Evolutionary conservation across 352 stramenopile genomes (phyloP), one percentile per base, ranked within the genome.

Genomic region (Phytophthora nicotianae): DNA sequence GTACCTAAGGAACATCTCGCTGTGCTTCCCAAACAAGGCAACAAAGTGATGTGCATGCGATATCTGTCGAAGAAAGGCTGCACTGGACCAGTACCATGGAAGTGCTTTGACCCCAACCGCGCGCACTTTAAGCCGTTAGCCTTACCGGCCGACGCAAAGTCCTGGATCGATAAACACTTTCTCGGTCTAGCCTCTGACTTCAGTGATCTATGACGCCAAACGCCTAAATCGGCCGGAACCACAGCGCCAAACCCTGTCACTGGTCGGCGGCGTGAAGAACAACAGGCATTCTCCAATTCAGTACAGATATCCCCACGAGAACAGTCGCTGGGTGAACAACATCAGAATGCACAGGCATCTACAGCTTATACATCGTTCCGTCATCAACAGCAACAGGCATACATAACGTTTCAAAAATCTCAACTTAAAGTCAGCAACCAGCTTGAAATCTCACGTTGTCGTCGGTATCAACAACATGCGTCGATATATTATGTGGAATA

Each of bases 31-130:
- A 66, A 60, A 24, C 58, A 65, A 13, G 48, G 49, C 8, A 26
- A 21, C 7, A 65, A 55, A 16, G n/a, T 19, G 13, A 10, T 60
- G 7, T 66, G 50, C 33, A 59, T 66, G 58, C 42, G 58, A 3
- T 60, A 51, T 10, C 5, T 66, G 3, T 66, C 50, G 0, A 59
- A 55, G 45, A 55, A 55, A 5, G 50, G 49, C 2, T 65, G 42
- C 24, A 40, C n/a, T 0, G 58, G 58, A 4, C 58, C 50, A 10
- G 6, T 21, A 8, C 41, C 33, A 13, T 32, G 58, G 3, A 29
- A 66, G 1, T 66, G 58, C 24, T 66, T 51, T 6, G 49, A 49
- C 2, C 43, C n/a, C 5, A 7, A 53, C 42, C 5, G 50, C 38
- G 41, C 50, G 0, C 41, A 66, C 19, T 60, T 66, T 17, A 58